phyloP scores from a whole-genome alignment of 1,284 basidiomycete genomes.

The Ceratobasidium papillatum region DNA sequence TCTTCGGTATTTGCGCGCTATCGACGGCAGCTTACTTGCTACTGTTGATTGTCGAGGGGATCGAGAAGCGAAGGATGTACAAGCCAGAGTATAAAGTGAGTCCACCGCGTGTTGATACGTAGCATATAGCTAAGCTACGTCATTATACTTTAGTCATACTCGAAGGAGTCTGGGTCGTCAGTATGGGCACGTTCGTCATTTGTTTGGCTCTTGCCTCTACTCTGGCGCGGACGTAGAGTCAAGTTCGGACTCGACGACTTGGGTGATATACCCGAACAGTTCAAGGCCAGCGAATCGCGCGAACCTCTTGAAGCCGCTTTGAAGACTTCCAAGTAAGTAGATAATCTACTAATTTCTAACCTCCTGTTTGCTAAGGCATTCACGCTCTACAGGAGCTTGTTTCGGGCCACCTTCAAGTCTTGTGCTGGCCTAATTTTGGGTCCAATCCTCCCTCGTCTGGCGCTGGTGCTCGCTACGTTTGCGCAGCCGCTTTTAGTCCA shows the following conservation, averaged over 20 bases:
- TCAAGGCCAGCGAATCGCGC: background rate
- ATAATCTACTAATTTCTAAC: too few relatives aligned
- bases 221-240: conserved; percentile 19
- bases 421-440: conserved; percentile 39
- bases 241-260: conserved; percentile 34
- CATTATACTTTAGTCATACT: background rate
- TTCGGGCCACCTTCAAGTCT: conserved; percentile 38
- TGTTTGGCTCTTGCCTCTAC: conserved; percentile 24
- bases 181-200: conserved; percentile 21
- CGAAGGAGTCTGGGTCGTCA: conserved; percentile 24
- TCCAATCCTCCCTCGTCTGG: conserved; percentile 46
- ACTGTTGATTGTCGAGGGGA: background rate
- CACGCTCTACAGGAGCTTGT: background rate
- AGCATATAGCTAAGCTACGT: background rate
- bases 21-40: background rate
- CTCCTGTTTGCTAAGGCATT: background rate
- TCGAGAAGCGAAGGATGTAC: conserved; percentile 11
- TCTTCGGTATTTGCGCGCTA: background rate
- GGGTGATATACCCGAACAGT: conserved; percentile 9
- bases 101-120: too few relatives aligned
- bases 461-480: conserved; percentile 47
- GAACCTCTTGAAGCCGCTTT: conserved; percentile 8
- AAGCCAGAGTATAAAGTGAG: conserved; percentile 8
- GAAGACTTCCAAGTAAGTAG: background rate
- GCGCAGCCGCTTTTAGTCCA: conserved; percentile 48